Evolutionary conservation across 2,329 filamentous ascomycete genomes (phyloP), one percentile per base, ranked within the genome.

Genomic region (Penicillium sp.): DNA sequence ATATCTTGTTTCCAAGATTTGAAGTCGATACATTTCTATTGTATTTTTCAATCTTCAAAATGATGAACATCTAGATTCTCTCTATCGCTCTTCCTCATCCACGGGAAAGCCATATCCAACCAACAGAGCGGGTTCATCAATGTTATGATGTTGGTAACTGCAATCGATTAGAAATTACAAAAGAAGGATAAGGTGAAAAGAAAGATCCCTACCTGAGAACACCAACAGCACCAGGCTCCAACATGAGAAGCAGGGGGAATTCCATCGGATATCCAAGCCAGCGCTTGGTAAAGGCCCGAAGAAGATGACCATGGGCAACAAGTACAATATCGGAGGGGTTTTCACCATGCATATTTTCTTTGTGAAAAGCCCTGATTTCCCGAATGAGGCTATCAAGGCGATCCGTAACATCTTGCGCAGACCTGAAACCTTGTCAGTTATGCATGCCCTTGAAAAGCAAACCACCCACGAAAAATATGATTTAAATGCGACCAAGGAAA

Each of bases 271-370:
- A 76, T 4, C 70, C 69, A 46, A 81, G 57, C 79, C 79, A 82
- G 9, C 79, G 66, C 65, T 79, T 80, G 3, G 75, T 73, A 56
- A 82, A 80, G 4, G 73, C 76, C 27, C 79, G 75, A 5, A 81
- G 72, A 19, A 80, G 71, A 60, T 75, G 77, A 9, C 78, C 79
- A 57, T 80, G 77, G 1, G 78, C 72, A 27, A 78, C 71, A 51
- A 72, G 66, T 3, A 72, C 58, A 9, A 79, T 64, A 65, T 80
- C 76, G 21, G 66, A 65, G 14, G 75, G 63, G 8, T 70, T 70
- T 52, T 73, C 74, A 1, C 74, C 76, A 45, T 74, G 67, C 71
- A 80, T 79, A 50, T 67, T 67, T 9, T 70, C 72, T 13, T 60
- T 58, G 50, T 82, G 78, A 5, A 78, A 68, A 1, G 68, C 57